Evolutionary conservation across 169 alveolate genomes (phyloP), one percentile per base, ranked within the genome.

Genomic region (Eimeria acervulina): DNA sequence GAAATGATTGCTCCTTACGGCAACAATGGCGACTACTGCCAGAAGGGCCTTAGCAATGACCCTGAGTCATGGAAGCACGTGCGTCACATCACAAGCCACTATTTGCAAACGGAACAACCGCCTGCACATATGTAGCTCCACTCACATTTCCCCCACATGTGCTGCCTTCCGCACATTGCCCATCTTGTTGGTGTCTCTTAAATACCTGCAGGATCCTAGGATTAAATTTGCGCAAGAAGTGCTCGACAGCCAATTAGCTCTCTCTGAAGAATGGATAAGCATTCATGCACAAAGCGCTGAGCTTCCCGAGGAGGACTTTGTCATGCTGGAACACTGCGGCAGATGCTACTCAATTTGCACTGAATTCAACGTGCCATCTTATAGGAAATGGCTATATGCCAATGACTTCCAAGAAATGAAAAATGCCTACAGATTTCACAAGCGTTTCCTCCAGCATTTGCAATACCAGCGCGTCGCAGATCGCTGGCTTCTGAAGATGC

Each of bases 401-500:
- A 74, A 93, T 74, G 95, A 96, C 95, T 81, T 36, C 92, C 72
- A 83, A 66, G 96, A 96, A 70, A 83, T 94, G 91, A 94, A 93
- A 21, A 74, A 63, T 47, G 97, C 88, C 68, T 96, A 96, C 81
- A 68, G 61, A 26, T 93, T 96, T 95, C 97, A 96, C 95, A 88
- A 93, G 31, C 95, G 97, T 23, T 96, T 96, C 94, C 94, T 96
- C 33, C 96, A 96, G 72, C 97, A 96, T 89, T 87, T 96, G 52
- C 97, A 96, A 52, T 96, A 96, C 95, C 97, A 96, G 74, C 93
- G 96, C 31, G 72, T 66, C 44, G 94, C 95, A 28, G 59, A 85
- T 70, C 96, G 97, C 23, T 96, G 96, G 96, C 94, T 96, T 15
- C 95, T 96, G 36, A 96, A 96, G 84, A 96, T 93, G 97, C 97